Conservation (phyloP, 2,329 filamentous ascomycete species). For the Neonectria punicea region DNA sequence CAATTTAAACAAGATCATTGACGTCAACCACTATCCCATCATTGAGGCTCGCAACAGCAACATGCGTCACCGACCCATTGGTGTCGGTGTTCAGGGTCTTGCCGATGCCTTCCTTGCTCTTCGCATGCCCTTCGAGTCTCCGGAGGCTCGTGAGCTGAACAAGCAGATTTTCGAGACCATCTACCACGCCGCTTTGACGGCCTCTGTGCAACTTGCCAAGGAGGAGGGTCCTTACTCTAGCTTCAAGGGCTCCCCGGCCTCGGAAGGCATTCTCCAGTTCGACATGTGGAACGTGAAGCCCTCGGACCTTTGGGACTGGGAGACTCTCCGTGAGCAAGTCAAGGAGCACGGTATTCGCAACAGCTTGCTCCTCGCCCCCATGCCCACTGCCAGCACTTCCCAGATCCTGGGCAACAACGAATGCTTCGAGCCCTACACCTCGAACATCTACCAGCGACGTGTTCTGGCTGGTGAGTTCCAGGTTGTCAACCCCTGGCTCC, state of each 20-base stretch:
- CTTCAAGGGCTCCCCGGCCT: constrained; percentile 93
- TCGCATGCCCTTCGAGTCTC: constrained; percentile 95
- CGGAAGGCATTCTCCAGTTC: constrained; percentile 95
- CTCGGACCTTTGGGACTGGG: constrained; percentile 97
- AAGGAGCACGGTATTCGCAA: constrained; percentile 94
- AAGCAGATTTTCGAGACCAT: constrained; percentile 99
- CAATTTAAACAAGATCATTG: constrained; percentile 98
- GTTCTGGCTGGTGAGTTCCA: constrained; percentile 99
- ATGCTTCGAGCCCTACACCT: constrained; percentile 99
- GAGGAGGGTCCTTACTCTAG: constrained; percentile 86
- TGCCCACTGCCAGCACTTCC: constrained; percentile 97
- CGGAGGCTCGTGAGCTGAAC: constrained; percentile 93
- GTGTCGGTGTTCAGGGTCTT: constrained; percentile 96
- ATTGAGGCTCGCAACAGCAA: constrained; percentile 94
- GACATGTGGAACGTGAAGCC: constrained; percentile 99
- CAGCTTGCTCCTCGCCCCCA: constrained; percentile 92
- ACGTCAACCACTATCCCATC: constrained; percentile 99
- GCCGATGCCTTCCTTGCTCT: constrained; percentile 98
- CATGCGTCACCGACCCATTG: constrained; percentile 95
- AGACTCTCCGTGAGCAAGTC: constrained; percentile 86
- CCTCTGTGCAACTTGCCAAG: constrained; percentile 87
- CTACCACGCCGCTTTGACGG: constrained; percentile 93
- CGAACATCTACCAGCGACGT: constrained; percentile 99
- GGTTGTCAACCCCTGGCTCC: constrained; percentile 98
- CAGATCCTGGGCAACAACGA: constrained; percentile 99